These are phyloP conservation scores for Acanthamoeba lenticulata DNA, from an alignment of 208 protist genomes.

Conservation along the genomic window DNA sequence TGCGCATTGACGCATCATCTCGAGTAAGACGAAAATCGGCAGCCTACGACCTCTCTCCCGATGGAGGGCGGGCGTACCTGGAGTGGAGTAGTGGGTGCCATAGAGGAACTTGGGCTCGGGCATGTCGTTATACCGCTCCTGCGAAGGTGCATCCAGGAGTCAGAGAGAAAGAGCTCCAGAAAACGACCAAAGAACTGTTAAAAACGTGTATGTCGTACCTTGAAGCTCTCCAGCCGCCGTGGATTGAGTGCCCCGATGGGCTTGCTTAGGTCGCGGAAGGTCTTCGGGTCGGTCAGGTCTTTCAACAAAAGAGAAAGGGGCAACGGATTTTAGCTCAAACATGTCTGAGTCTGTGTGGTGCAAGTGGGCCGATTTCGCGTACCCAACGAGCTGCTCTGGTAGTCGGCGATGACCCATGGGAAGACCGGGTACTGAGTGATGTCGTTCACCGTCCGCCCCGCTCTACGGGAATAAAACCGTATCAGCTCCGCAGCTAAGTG, in stretches of 20 bases:
- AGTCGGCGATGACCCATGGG: constrained; percentile 94
- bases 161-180: neutral
- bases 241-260: constrained; percentile 93
- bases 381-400: constrained; percentile 84
- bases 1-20: too few relatives aligned
- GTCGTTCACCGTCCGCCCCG: constrained; percentile 86
- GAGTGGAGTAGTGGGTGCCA: constrained; percentile 95
- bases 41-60: too few relatives aligned
- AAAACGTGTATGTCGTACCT: constrained; percentile 20
- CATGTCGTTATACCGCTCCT: constrained; percentile 83
- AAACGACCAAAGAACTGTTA: neutral
- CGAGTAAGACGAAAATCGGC: neutral
- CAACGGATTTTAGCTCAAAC: neutral
- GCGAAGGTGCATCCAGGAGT: neutral
- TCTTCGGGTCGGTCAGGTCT: constrained; percentile 83
- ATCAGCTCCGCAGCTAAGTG: neutral
- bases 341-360: neutral
- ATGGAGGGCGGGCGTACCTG: constrained; percentile 72
- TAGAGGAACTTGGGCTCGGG: constrained; percentile 89
- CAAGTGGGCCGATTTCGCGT: neutral
- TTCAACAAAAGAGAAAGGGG: constrained; percentile 43
- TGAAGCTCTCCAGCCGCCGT: constrained; percentile 85
- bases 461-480: constrained; percentile 70
- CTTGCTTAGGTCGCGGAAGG: constrained; percentile 93
- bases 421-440: constrained; percentile 92